phyloP scores from a whole-genome alignment of 106 monocot species.

The Allium cepa region DNA sequence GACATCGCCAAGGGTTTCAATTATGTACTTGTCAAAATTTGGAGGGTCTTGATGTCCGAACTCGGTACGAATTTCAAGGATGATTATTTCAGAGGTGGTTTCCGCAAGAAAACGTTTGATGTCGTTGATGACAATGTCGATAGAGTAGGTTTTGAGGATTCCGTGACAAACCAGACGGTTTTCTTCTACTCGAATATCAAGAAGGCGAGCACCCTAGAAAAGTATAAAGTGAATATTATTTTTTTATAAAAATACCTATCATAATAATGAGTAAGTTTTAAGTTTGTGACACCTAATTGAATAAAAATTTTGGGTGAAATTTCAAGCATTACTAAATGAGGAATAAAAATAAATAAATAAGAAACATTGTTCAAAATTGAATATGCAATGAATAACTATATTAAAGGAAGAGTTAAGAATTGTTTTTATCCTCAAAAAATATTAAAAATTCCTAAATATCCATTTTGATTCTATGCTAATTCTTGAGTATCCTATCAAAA shows the following conservation, averaged over 20 bases:
- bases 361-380: no score
- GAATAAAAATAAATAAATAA: not conserved
- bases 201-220: slow-evolving; percentile 42
- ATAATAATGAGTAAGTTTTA: not conserved
- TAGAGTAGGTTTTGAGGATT: slow-evolving; percentile 51
- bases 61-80: slow-evolving; percentile 89
- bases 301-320: not conserved
- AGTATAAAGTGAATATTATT: not conserved
- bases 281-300: not conserved
- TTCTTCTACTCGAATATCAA: slow-evolving; percentile 68
- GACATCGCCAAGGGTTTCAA: slow-evolving; percentile 48
- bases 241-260: not conserved
- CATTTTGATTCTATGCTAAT: not conserved
- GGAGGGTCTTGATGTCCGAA: slow-evolving; percentile 82
- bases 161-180: slow-evolving; percentile 81
- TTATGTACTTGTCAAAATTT: slow-evolving; percentile 53
- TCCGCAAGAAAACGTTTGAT: slow-evolving; percentile 55
- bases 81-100: slow-evolving; percentile 47
- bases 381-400: no score
- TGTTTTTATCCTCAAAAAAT: not conserved
- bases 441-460: not conserved
- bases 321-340: not conserved
- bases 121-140: slow-evolving; percentile 55
- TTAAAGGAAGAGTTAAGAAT: no score
- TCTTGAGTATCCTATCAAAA: no score